Evolutionary conservation across 2,329 filamentous ascomycete genomes (phyloP).

Genomic region (Alternaria brassicicola): DNA sequence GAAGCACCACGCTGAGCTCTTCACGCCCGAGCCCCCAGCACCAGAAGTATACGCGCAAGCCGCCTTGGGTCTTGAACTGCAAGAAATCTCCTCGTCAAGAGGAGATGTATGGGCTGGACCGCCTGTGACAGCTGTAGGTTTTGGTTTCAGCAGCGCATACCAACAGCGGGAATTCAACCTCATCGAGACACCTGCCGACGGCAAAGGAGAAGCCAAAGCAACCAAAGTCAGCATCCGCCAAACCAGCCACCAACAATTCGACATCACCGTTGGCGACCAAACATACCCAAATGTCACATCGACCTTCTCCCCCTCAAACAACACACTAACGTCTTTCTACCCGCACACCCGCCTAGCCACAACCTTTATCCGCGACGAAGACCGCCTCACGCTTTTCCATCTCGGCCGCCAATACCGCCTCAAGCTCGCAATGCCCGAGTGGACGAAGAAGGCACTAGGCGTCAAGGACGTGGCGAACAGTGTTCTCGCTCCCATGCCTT

Average conservation of each 20-base stretch:
- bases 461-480: conserved; percentile 80
- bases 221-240: conserved; percentile 60
- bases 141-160: conserved; percentile 59
- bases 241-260: conserved; percentile 57
- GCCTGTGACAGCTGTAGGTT: conserved; percentile 56
- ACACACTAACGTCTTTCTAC: conserved; percentile 75
- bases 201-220: conserved; percentile 45
- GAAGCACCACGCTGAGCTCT: conserved; percentile 82
- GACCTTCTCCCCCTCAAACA: conserved; percentile 52
- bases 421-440: conserved; percentile 66
- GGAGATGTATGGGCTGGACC: conserved; percentile 51
- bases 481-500: conserved; percentile 94
- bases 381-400: conserved; percentile 78
- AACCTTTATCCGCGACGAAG: conserved; percentile 70
- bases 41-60: conserved; percentile 86
- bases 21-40: conserved; percentile 65
- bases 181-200: conserved; percentile 54
- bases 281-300: conserved; percentile 55
- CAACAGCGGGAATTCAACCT: conserved; percentile 68
- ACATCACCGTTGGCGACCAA: conserved; percentile 53
- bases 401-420: conserved; percentile 65
- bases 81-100: conserved; percentile 42
- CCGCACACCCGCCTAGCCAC: conserved; percentile 79
- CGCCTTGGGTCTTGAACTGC: conserved; percentile 73
- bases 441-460: conserved; percentile 87